Evolutionary conservation across 2,329 filamentous ascomycete genomes (phyloP).

Genomic region (Geosmithia putterillii): DNA sequence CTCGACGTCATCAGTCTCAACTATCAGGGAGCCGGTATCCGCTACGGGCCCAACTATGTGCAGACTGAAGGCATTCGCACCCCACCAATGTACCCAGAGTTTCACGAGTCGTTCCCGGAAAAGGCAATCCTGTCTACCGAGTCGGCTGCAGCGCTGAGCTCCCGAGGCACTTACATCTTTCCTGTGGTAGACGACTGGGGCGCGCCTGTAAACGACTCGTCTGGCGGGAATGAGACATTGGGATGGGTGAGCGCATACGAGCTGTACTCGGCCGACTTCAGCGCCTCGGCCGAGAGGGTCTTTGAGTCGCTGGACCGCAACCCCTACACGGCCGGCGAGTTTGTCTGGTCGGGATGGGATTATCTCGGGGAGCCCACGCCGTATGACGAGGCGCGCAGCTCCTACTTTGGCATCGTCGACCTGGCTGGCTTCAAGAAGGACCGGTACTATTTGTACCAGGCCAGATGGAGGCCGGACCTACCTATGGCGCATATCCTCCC

Average conservation of each 20-base stretch:
- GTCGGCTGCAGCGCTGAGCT: conserved; percentile 30
- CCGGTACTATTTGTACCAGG: conserved; percentile 40
- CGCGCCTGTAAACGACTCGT: conserved; percentile 18
- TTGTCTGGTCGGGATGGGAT: conserved; percentile 37
- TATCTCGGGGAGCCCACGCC: conserved; percentile 37
- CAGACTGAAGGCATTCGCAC: conserved; percentile 13
- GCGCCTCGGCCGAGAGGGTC: conserved; percentile 37
- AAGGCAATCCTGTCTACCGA: conserved; percentile 33
- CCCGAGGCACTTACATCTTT: conserved; percentile 39
- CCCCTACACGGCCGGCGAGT: conserved; percentile 38
- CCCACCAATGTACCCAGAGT: conserved; percentile 22
- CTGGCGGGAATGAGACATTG: conserved; percentile 1
- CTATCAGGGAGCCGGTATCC: conserved; percentile 40
- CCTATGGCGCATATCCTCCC: conserved; percentile 38
- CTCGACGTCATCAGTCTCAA: conserved; percentile 37
- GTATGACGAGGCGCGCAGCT: conserved; percentile 31
- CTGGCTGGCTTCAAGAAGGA: conserved; percentile 44
- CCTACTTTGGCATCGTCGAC: conserved; percentile 44
- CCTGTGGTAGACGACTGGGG: conserved; percentile 27
- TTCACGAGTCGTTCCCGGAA: conserved; percentile 29
- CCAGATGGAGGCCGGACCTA: conserved; percentile 35
- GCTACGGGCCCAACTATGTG: conserved; percentile 13
- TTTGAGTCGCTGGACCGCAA: conserved; percentile 33
- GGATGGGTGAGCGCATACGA: conserved; percentile 33
- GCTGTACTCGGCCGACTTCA: conserved; percentile 32